Base-by-base conservation (phyloP, 441 rosid species). In the Isatis lusitanica region DNA sequence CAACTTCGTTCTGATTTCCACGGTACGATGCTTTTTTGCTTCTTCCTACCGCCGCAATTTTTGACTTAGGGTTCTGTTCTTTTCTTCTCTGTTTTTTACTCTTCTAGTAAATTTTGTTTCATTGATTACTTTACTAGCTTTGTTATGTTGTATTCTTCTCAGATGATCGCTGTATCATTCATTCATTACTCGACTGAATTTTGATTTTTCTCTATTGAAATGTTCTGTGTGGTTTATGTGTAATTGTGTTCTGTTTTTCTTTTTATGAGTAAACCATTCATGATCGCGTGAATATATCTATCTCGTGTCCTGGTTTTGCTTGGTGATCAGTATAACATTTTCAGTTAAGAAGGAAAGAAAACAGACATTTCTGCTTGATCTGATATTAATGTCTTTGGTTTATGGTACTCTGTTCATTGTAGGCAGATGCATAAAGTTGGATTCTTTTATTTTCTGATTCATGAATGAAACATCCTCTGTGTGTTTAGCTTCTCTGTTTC, bases 1-100 rank as follows among this genome's bases (percentile, higher is more conserved):
- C 9, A 28, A 0, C 8, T 35, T 9, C 35, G 18, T 70, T 69
- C 31, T 42, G 8, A 51, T 70, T 65, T 65, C 46, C 40, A 59
- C 60, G 77, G 75, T 76, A 77, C 52, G 80, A 3, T 70, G 5
- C 46, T 6, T 44, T 9, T 17, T 9, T 8, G 9, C 44, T 35
- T 71, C 73, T 71, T 66, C 31, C 0, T 47, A 1, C 67, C 67
- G 69, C 73, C 68, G 68, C 76, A 77, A 66, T 66, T 71, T 59
- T 43, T 59, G 63, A 71, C 72, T 71, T 65, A 12, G 38, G 36
- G 24, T 2, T 48, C 7, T 39, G 5, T 31, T 17, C 1, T 28
- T 15, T 9, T 13, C 18, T 43, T n/a, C 6, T 9, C 15, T 8
- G 1, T 63, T 13, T 33, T 18, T 15, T 44, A 40, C n/a, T 63